Conservation (phyloP, 2,329 filamentous ascomycete species). For the Myrmaecium sp. region DNA sequence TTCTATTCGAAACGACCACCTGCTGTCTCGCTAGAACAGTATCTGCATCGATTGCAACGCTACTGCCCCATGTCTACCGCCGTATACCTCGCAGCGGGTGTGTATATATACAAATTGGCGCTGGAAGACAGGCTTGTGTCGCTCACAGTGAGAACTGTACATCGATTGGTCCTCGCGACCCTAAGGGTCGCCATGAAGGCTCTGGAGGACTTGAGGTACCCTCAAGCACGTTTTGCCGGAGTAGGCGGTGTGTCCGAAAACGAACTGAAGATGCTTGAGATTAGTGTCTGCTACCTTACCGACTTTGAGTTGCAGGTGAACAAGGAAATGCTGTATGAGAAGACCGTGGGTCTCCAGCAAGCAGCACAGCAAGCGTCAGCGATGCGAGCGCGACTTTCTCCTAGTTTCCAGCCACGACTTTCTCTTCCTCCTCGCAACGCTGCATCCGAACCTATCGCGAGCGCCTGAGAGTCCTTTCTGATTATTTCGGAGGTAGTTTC, state of each 20-base stretch:
- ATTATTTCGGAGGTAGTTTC: no score
- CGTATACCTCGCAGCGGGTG: conserved; percentile 76
- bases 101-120: conserved; percentile 73
- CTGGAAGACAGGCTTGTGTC: conserved; percentile 57
- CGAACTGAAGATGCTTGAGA: conserved; percentile 72
- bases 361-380: conserved; percentile 20
- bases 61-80: conserved; percentile 90
- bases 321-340: conserved; percentile 16
- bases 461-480: no score
- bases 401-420: conserved; percentile 17
- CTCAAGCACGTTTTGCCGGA: conserved; percentile 65
- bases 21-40: conserved; percentile 66
- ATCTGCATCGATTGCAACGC: conserved; percentile 69
- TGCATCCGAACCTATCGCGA: no score
- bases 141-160: conserved; percentile 69
- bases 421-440: no score
- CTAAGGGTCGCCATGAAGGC: conserved; percentile 85
- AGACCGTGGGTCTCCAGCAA: conserved; percentile 19
- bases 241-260: conserved; percentile 74
- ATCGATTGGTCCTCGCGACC: conserved; percentile 69
- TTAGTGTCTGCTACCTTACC: conserved; percentile 42
- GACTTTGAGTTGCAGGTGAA: conserved; percentile 23
- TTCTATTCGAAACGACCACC: conserved; percentile 86
- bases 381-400: conserved; percentile 15
- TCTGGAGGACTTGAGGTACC: conserved; percentile 79